Conservation (phyloP, 768 basidiomycete species). For the Filobasidium wieringae region DNA sequence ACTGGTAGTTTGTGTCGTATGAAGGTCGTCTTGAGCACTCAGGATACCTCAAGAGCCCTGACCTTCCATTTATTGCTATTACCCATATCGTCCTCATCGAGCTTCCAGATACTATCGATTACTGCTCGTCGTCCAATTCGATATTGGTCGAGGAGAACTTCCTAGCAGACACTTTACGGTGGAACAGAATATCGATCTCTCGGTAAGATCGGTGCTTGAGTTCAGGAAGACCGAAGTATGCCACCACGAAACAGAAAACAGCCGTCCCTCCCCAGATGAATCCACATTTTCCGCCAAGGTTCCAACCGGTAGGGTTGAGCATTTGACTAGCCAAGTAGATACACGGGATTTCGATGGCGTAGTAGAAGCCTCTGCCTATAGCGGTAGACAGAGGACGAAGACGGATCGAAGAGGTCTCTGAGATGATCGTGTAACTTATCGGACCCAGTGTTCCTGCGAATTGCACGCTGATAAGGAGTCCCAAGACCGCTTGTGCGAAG, state of each 20-base stretch:
- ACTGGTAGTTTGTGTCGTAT: no score
- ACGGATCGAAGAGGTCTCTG: conserved; percentile 22
- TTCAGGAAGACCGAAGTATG: neutral
- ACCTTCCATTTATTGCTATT: no score
- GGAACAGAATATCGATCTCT: conserved; percentile 37
- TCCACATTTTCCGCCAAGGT: conserved; percentile 23
- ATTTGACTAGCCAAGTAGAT: conserved; percentile 20
- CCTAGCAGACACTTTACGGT: conserved; percentile 22
- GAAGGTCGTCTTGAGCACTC: no score
- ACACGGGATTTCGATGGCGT: conserved; percentile 13
- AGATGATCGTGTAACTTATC: conserved; percentile 20
- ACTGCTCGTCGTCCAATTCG: neutral
- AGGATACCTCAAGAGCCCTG: no score
- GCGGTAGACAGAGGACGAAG: conserved; percentile 26
- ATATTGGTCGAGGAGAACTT: conserved; percentile 25
- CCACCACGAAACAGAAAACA: neutral
- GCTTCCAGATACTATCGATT: no score
- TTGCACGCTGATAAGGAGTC: conserved; percentile 20
- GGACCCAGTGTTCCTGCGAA: conserved; percentile 20
- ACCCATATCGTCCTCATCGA: no score
- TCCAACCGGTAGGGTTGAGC: conserved; percentile 23
- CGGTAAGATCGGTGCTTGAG: conserved; percentile 13
- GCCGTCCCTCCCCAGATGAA: conserved; percentile 21
- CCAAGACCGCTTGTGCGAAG: conserved; percentile 12
- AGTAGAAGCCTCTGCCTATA: conserved; percentile 19